Base-by-base conservation (phyloP, 1,139 yeast genomes). In the Lodderomyces parapsilosis region DNA sequence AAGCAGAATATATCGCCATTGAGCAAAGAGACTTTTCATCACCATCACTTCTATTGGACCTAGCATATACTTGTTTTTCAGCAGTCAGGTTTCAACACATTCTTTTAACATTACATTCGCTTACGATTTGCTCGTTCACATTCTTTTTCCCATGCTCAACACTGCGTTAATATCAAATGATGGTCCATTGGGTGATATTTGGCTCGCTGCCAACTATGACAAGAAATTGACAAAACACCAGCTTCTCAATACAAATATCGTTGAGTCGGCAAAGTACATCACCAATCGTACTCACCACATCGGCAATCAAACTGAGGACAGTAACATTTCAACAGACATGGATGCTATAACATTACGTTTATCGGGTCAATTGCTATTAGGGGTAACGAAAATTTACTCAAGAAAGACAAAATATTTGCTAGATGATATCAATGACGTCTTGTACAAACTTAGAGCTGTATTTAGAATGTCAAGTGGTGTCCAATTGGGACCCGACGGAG, bases 141-240 rank as follows among this genome's bases (percentile, higher is more conserved):
- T n/a, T 33, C 24, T 8, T n/a, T 33, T 22, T 18, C 4, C 7
- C 5, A 39, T 39, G 41, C 17, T 32, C 13, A 22, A 25, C 23
- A 50, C 47, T 11, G 38, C 53, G 14, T 39, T 49, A 24, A 48
- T 81, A 19, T 68, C 86, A 7, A 81, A 78, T 49, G 84, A 84
- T 58, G 94, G 96, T 2, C 95, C 96, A 1, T 68, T 90, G 54
- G 96, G 96, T 5, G 86, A 85, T 52, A 93, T 89, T 13, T 91
- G 97, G 97, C 74, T 91, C 43, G 97, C 97, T 2, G 93, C 96
- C 27, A 90, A 88, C 59, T 76, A 88, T 63, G 96, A 87, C 55
- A 81, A 83, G 56, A 86, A 86, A 54, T 74, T 91, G 38, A 77
- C 95, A 38, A 86, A 87, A 58, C 81, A 80, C 46, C 93, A 90